phyloP scores from a whole-genome alignment of 768 basidiomycete genomes.

The Lentinula boryana region DNA sequence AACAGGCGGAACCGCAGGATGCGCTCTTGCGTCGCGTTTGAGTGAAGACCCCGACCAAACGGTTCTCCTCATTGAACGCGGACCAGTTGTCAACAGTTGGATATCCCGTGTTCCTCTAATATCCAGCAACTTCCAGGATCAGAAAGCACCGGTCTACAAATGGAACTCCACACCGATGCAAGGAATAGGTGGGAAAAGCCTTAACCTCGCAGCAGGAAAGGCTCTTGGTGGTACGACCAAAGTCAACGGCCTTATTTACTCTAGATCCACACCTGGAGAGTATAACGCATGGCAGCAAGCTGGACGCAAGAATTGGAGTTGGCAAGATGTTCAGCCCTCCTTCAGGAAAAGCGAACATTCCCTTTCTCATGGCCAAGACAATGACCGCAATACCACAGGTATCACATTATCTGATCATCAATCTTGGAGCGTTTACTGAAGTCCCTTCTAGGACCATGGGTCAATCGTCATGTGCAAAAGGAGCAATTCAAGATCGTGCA shows the following conservation, averaged over 20 bases:
- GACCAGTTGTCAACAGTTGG: conserved; percentile 23
- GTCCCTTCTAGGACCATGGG: conserved; percentile 13
- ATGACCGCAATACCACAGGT: conserved; percentile 9
- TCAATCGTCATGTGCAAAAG: conserved; percentile 7
- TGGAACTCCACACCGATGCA: conserved; percentile 13
- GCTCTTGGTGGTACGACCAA: conserved; percentile 22
- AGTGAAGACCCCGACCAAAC: conserved; percentile 20
- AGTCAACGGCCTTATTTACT: conserved; percentile 24
- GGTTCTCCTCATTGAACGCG: conserved; percentile 31
- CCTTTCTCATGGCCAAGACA: neutral
- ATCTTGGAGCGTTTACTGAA: too few relatives aligned
- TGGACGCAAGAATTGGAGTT: conserved; percentile 23
- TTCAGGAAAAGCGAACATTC: conserved; percentile 19
- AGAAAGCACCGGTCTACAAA: conserved; percentile 12
- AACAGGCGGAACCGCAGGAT: conserved; percentile 32
- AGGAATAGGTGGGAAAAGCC: conserved; percentile 4
- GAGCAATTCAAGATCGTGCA: conserved; percentile 6
- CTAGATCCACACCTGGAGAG: conserved; percentile 20
- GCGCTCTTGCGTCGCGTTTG: conserved; percentile 31
- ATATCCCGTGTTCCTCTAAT: conserved; percentile 24
- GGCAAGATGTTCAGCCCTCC: conserved; percentile 17
- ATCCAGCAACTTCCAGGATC: conserved; percentile 18
- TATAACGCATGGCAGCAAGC: conserved; percentile 20
- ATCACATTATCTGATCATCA: neutral
- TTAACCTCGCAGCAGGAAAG: conserved; percentile 18